Base-by-base conservation (phyloP, 2,329 filamentous ascomycete genomes). In the Onygenales sp. region DNA sequence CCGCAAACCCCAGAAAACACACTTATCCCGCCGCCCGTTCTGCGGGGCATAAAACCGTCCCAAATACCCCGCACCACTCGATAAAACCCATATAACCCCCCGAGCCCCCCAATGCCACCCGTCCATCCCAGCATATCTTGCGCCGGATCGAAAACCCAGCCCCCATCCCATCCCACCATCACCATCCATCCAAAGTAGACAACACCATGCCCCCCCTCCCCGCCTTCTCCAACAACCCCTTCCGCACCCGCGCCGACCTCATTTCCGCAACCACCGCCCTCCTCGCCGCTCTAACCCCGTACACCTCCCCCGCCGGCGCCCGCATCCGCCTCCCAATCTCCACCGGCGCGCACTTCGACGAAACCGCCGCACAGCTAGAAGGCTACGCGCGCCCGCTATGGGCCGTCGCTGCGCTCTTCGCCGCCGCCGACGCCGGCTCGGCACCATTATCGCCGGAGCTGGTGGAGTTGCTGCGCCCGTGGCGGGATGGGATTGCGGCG, bases 361-460 rank as follows among this genome's bases (percentile, higher is more conserved):
- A 51, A 43, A 14, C 36, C 2, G 58, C 57, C 6, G 59, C 66
- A 55, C 13, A 61, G 50, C 33, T 72, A 61, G 54, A 75, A 70
- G 14, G 64, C 55, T 52, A 66, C 57, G 62, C 69, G 59, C 17
- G 65, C 53, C 27, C 69, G 62, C 53, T 64, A 57, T 54, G 72
- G 66, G 44, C 61, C 43, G 38, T 66, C 35, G 54, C 71, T 65
- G 8, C 71, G 48, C 56, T 72, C 60, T 35, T 64, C 11, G 32
- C 31, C 14, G 31, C 31, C n/a, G 35, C 35, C 4, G 21, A 11
- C 39, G n/a, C 31, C 2, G 36, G 36, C 5, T 8, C 2, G 27
- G 6, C 21, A 50, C 31, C 31, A 6, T 7, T 39, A 39, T 9
- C 9, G 9, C 14, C 36, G 4, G 35, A 42, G 27, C 31, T 43